A percentile compares a stretch with the other conserved stretches of the same genome.
These are phyloP conservation scores for Fusarium nygamai DNA, from an alignment of 2,329 filamentous ascomycete genomes.

Conservation along the genomic window DNA sequence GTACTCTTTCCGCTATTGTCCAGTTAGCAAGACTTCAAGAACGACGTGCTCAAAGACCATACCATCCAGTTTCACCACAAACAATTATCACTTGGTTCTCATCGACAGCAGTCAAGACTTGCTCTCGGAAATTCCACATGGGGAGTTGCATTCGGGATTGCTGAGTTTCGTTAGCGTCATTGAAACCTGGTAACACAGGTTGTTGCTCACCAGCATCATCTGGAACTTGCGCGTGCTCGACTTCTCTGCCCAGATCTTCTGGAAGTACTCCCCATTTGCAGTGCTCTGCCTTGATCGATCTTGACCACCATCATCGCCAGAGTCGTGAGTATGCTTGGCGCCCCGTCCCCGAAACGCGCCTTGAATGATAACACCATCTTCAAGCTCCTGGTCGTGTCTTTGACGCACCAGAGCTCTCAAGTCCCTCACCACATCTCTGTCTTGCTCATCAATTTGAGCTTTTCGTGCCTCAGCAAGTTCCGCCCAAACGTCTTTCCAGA, in stretches of 20 bases:
- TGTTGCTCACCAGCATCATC: conserved; percentile 73
- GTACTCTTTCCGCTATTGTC: conserved; percentile 84
- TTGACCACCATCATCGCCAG: conserved; percentile 57
- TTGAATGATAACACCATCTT: conserved; percentile 79
- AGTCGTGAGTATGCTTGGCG: conserved; percentile 58
- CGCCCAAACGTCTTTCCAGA: conserved; percentile 87
- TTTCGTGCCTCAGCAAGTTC: conserved; percentile 80
- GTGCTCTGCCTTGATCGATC: conserved; percentile 55
- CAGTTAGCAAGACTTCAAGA: conserved; percentile 33
- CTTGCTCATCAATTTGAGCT: conserved; percentile 72
- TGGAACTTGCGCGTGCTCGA: conserved; percentile 71
- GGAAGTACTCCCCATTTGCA: conserved; percentile 60
- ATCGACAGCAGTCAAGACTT: conserved; percentile 81
- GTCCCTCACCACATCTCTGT: conserved; percentile 74
- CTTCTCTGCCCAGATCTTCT: conserved; percentile 69
- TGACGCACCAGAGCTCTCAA: conserved; percentile 77
- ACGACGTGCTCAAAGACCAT: conserved; percentile 33
- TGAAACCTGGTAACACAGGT: background rate
- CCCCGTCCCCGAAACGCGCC: conserved; percentile 76
- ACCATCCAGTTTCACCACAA: conserved; percentile 94
- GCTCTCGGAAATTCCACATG: conserved; percentile 85
- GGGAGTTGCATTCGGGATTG: conserved; percentile 81
- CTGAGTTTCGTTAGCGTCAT: conserved; percentile 40
- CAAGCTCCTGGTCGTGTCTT: conserved; percentile 74
- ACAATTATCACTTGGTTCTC: conserved; percentile 88